Percentiles rank a stretch among this genome's conserved stretches.
These are phyloP conservation scores for Lagenaria siceraria DNA, from an alignment of 306 rosid genomes.

Conservation along the genomic window DNA sequence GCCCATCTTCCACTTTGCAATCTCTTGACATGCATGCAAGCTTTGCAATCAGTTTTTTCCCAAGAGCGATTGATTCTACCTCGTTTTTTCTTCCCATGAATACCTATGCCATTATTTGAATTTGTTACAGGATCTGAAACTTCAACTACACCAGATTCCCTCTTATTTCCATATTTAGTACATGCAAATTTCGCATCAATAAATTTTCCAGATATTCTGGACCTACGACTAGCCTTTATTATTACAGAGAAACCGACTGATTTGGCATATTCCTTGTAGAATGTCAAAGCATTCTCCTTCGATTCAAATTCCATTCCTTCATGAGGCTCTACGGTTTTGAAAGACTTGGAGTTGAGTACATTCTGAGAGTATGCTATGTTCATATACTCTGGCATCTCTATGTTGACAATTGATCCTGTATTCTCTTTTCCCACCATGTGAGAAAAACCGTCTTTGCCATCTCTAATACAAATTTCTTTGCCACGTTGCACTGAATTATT, in stretches of 20 bases:
- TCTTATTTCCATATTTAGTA: constrained; percentile 31
- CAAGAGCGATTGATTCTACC: constrained; percentile 25
- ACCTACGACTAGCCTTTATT: constrained; percentile 35
- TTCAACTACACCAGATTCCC: constrained; percentile 13
- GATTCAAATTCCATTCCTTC: constrained; percentile 38
- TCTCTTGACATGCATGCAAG: constrained; percentile 39
- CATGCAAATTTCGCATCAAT: constrained; percentile 43
- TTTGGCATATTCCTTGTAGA: constrained; percentile 36
- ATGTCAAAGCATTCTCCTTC: constrained; percentile 32
- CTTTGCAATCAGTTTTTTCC: constrained; percentile 35
- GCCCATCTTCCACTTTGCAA: constrained; percentile 30
- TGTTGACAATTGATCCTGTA: constrained; percentile 11
- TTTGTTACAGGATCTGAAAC: constrained; percentile 11
- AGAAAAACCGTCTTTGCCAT: background rate
- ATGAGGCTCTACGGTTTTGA: constrained; percentile 16
- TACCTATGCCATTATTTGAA: constrained; percentile 7
- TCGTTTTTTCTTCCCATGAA: constrained; percentile 26
- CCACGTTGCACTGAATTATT: background rate
- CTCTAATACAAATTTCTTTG: background rate
- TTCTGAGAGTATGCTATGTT: constrained; percentile 10
- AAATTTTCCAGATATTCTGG: constrained; percentile 34
- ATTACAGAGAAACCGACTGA: constrained; percentile 29
- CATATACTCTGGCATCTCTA: background rate
- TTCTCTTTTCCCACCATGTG: constrained; percentile 6
- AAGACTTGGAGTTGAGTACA: constrained; percentile 17